Base-by-base conservation (phyloP, 805 yeast genomes). In the Saturnispora hagleri region DNA sequence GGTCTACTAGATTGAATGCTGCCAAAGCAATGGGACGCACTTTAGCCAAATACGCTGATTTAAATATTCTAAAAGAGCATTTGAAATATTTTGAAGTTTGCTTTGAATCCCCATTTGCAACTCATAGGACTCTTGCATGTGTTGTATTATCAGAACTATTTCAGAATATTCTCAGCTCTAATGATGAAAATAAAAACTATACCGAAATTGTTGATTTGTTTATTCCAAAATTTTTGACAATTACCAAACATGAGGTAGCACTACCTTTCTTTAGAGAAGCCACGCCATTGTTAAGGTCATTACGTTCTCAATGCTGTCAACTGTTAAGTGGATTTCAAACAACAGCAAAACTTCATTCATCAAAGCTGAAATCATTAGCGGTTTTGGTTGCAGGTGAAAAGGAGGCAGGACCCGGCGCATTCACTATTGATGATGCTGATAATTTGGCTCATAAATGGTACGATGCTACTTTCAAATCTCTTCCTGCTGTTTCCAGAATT, bases 321-420 rank as follows among this genome's bases (percentile, higher is more conserved):
- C 68, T 93, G 49, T 78, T 89, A 56, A 81, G 84, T 51, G 81
- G 89, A 1, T 87, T 93, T 66, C 78, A 82, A 40, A 78, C 74
- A 18, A 38, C 42, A 33, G 97, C 91, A 4, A 85, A 84, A 65
- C 66, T 91, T 20, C 74, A 91, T 1, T 77, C 80, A 12, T 72
- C 77, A 20, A 84, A 83, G 62, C 65, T 89, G 5, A 97, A 97
- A 0, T 86, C 82, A 50, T 66, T 93, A 18, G 93, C 99, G 0
- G 82, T 89, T 5, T 81, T 90, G 9, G 97, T 91, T 4, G 91
- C 89, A 66, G 99, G 99, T 35, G 98, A 93, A 63, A 74, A 81
- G 1, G 95, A 87, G 54, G 96, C 97, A 2, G 97, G 97, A 2
- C 89, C 95, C 1, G 89, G 84, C 60, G 98, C 97, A 0, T 93